Conservation (phyloP, 2,329 filamentous ascomycete species). For the Colletotrichum spaethianum region DNA sequence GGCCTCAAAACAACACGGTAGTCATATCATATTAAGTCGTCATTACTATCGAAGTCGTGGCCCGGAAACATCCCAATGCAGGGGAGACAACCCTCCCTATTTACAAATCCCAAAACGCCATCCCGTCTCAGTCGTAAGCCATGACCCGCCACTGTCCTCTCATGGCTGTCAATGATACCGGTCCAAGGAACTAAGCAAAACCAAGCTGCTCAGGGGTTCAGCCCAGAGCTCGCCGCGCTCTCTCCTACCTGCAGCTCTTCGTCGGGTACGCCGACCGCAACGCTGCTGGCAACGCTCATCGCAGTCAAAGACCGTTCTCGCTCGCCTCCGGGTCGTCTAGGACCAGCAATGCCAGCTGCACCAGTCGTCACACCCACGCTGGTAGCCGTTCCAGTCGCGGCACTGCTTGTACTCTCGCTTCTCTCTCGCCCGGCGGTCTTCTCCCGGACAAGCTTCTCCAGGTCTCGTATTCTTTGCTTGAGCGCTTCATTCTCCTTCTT, state of each 20-base stretch:
- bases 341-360: conserved; percentile 62
- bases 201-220: conserved; percentile 39
- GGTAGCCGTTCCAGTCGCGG: conserved; percentile 52
- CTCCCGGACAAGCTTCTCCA: conserved; percentile 70
- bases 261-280: conserved; percentile 70
- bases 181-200: neutral
- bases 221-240: conserved; percentile 68
- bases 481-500: conserved; percentile 76
- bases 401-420: conserved; percentile 69
- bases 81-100: neutral
- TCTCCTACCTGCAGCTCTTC: conserved; percentile 74
- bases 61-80: neutral
- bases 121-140: conserved; percentile 23
- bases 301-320: conserved; percentile 59
- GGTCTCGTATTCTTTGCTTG: conserved; percentile 72
- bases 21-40: neutral
- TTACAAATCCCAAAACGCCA: conserved; percentile 18
- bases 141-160: conserved; percentile 12
- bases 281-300: conserved; percentile 60
- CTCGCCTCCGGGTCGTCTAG: conserved; percentile 54
- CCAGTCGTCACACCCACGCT: conserved; percentile 43
- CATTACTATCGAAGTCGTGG: conserved; percentile 17
- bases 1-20: no score
- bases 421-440: conserved; percentile 61
- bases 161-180: conserved; percentile 20